Evolutionary conservation across 2,329 filamentous ascomycete genomes (phyloP).

Genomic region (Xylariaceae sp.): DNA sequence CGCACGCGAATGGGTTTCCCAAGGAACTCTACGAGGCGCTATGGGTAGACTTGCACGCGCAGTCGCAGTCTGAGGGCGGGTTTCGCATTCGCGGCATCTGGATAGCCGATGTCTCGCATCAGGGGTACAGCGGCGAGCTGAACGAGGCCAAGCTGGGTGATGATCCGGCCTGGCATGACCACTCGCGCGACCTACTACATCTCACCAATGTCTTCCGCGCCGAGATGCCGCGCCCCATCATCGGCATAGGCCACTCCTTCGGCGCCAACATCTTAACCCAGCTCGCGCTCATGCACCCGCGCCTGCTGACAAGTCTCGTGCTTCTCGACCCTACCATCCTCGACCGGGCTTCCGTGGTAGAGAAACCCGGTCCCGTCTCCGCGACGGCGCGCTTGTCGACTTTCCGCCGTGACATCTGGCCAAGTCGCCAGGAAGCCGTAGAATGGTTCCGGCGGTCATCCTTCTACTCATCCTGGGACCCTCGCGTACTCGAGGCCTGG

Average conservation of each 20-base stretch:
- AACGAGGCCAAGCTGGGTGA: constrained; percentile 75
- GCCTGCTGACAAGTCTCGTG: constrained; percentile 68
- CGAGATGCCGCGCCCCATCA: constrained; percentile 72
- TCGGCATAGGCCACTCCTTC: constrained; percentile 87
- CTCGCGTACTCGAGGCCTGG: constrained; percentile 70
- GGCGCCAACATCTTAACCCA: constrained; percentile 70
- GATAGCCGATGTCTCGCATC: constrained; percentile 84
- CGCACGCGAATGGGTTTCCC: constrained; percentile 87
- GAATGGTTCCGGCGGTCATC: constrained; percentile 60
- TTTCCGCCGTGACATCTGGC: constrained; percentile 74
- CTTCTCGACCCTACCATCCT: constrained; percentile 82
- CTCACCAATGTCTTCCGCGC: constrained; percentile 78
- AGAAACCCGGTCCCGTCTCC: constrained; percentile 32
- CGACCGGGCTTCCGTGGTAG: constrained; percentile 35
- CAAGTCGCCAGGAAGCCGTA: constrained; percentile 63
- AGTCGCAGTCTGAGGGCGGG: constrained; percentile 42
- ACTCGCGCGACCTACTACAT: constrained; percentile 75
- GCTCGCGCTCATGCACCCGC: constrained; percentile 70
- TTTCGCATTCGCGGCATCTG: constrained; percentile 76
- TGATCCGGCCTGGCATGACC: constrained; percentile 84
- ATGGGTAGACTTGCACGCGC: constrained; percentile 71
- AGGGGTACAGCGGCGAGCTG: constrained; percentile 71
- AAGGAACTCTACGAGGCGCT: constrained; percentile 95
- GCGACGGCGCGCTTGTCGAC: constrained; percentile 57
- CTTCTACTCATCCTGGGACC: constrained; percentile 81